Percentiles rank a stretch among this genome's conserved stretches.
Conservation (phyloP, 345 rosid species). For the Rhodamnia argentea region DNA sequence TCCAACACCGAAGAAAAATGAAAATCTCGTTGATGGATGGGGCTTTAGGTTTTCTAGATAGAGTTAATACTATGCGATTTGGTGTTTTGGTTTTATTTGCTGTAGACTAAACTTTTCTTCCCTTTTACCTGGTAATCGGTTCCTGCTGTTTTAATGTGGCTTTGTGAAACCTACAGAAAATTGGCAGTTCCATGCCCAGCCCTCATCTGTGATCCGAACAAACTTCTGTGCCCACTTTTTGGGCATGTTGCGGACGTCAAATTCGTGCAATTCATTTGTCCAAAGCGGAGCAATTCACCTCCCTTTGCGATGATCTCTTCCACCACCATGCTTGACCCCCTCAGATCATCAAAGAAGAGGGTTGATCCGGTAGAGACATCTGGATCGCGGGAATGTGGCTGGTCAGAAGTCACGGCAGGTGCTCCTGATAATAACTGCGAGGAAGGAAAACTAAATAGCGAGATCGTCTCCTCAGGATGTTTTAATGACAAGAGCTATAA, state of each 20-base stretch:
- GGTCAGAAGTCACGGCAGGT: constrained; percentile 6
- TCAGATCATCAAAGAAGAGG: neutral
- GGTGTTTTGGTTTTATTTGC: neutral
- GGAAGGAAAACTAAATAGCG: constrained; percentile 3
- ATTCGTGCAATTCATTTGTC: neutral
- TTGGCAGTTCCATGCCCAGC: neutral
- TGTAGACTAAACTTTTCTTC: rapidly evolving
- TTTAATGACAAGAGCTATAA: constrained; percentile 4
- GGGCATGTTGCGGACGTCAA: neutral
- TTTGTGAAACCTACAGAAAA: neutral
- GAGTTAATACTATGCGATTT: neutral
- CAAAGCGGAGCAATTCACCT: neutral
- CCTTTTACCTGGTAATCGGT: neutral
- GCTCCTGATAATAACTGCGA: neutral
- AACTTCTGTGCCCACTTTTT: neutral
- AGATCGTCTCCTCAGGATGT: constrained; percentile 1
- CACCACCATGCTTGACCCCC: neutral
- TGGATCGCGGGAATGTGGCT: neutral
- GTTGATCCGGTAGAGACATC: neutral
- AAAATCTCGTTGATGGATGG: neutral
- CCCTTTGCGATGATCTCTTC: neutral
- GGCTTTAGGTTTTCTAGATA: neutral
- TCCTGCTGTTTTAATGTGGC: neutral
- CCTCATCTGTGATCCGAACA: neutral
- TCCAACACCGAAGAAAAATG: neutral